A percentile compares a stretch with the other conserved stretches of the same genome.
Evolutionary conservation across 2,329 filamentous ascomycete species (phyloP).

Genomic region (Monosporascus sp.): DNA sequence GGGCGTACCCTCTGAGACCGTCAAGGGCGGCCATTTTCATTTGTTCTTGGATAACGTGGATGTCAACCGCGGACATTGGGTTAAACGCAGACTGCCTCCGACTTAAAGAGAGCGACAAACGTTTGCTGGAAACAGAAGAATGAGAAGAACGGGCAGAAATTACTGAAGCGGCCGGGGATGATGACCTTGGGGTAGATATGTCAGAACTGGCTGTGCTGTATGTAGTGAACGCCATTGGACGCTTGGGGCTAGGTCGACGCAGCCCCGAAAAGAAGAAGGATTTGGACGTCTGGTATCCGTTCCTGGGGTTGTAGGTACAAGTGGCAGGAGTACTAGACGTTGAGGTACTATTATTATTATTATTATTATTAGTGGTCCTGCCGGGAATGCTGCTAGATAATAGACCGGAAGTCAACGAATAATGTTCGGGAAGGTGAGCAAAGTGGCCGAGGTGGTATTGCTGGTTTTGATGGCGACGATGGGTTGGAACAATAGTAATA

Average conservation of each 20-base stretch:
- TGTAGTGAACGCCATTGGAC: constrained; percentile 41
- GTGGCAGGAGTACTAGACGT: background rate
- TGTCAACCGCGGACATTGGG: constrained; percentile 52
- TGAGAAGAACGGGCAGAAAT: constrained; percentile 43
- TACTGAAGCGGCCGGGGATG: constrained; percentile 45
- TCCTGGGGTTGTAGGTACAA: constrained; percentile 1
- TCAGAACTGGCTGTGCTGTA: constrained; percentile 45
- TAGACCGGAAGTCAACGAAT: constrained; percentile 23
- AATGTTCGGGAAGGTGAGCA: constrained; percentile 21
- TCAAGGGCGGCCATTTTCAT: constrained; percentile 58
- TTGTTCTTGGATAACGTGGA: constrained; percentile 50
- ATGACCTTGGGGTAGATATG: constrained; percentile 50
- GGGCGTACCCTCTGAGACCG: constrained; percentile 54
- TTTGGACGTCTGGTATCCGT: constrained; percentile 5
- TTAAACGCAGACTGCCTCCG: constrained; percentile 48
- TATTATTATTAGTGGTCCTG: constrained; percentile 10
- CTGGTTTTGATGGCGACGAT: constrained; percentile 1
- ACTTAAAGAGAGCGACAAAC: constrained; percentile 43
- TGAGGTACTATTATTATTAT: background rate
- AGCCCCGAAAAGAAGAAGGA: constrained; percentile 16
- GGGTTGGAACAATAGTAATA: background rate
- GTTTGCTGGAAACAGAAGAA: constrained; percentile 47
- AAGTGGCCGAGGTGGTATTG: constrained; percentile 11
- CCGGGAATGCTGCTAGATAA: constrained; percentile 26
- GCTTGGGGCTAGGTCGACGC: constrained; percentile 17